Percentiles rank a stretch among this genome's conserved stretches.
phyloP scores from a whole-genome alignment of 2,329 filamentous ascomycete genomes.

The Pseudocercospora ulei region DNA sequence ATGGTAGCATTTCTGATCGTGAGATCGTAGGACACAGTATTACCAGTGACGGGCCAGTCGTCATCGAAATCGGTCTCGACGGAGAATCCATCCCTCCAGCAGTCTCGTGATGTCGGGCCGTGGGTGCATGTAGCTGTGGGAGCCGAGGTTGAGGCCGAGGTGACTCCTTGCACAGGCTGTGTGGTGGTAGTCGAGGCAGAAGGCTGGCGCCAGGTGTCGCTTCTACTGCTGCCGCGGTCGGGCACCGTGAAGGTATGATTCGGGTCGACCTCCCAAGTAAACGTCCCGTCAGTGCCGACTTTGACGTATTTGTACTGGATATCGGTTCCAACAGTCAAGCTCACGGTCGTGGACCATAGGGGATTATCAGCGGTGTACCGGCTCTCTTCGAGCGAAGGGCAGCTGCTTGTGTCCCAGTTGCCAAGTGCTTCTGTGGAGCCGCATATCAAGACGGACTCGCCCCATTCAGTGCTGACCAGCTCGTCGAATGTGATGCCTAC shows the following conservation, averaged over 20 bases:
- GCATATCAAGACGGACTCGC: conserved; percentile 56
- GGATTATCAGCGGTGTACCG: conserved; percentile 52
- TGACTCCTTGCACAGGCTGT: not conserved
- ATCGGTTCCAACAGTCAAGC: conserved; percentile 46
- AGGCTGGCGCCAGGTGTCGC: conserved; percentile 35
- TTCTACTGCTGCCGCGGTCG: conserved; percentile 33
- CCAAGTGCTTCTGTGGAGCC: conserved; percentile 54
- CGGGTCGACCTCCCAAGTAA: conserved; percentile 56
- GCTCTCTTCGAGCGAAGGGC: conserved; percentile 49
- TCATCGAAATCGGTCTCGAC: conserved; percentile 34
- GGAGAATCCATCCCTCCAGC: conserved; percentile 27
- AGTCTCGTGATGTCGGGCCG: conserved; percentile 24
- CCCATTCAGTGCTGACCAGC: conserved; percentile 48
- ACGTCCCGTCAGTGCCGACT: conserved; percentile 45
- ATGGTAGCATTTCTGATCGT: conserved; percentile 33
- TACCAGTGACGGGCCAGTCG: conserved; percentile 31
- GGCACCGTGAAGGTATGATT: conserved; percentile 39
- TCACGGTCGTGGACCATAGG: conserved; percentile 52
- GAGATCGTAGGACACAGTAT: conserved; percentile 32
- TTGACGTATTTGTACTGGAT: conserved; percentile 55
- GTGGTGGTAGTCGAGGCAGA: conserved; percentile 13
- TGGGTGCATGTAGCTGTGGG: conserved; percentile 29
- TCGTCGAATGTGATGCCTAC: conserved; percentile 56
- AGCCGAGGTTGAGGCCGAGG: conserved; percentile 19
- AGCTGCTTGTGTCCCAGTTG: conserved; percentile 48